These are phyloP conservation scores for Fraxinus americana DNA, from an alignment of 257 asterid species.

Conservation along the genomic window DNA sequence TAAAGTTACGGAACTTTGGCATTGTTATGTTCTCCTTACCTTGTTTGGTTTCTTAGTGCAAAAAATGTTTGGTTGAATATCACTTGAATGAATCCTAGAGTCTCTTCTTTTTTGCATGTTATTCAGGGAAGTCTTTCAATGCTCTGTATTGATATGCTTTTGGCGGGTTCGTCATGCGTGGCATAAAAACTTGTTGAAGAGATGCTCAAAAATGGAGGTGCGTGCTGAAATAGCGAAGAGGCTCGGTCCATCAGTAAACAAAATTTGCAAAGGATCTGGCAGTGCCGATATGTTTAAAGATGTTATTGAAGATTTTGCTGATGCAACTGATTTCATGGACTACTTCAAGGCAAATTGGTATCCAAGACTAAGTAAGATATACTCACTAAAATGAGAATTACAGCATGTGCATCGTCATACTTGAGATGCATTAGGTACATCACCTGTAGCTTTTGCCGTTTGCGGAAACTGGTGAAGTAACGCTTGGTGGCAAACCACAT, in stretches of 20 bases:
- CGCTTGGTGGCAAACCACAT: not conserved
- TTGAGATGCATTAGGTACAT: slow-evolving; percentile 1
- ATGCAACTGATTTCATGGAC: slow-evolving; percentile 72
- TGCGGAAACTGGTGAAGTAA: not conserved
- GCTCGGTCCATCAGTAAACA: slow-evolving; percentile 58
- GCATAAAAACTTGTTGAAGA: slow-evolving; percentile 75
- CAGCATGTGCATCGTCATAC: slow-evolving; percentile 4
- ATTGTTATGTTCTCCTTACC: slow-evolving; percentile 6
- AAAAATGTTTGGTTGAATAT: not conserved
- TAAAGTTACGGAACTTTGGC: slow-evolving; percentile 5
- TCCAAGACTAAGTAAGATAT: slow-evolving; percentile 69
- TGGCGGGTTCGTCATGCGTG: slow-evolving; percentile 97
- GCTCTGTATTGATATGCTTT: slow-evolving; percentile 84
- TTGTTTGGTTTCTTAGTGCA: not conserved
- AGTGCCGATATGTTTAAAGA: slow-evolving; percentile 49
- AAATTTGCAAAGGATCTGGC: slow-evolving; percentile 58
- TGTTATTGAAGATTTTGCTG: slow-evolving; percentile 53
- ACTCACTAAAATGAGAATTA: slow-evolving; percentile 4
- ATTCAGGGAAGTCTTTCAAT: slow-evolving; percentile 77
- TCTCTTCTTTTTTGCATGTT: slow-evolving; percentile 19
- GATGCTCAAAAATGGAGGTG: slow-evolving; percentile 58
- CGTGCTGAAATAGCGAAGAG: slow-evolving; percentile 54
- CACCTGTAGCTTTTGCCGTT: slow-evolving; percentile 6
- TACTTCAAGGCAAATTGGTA: slow-evolving; percentile 89
- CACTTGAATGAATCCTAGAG: slow-evolving; percentile 28